These are phyloP conservation scores for Penicillium waksmanii DNA, from an alignment of 495 filamentous ascomycete genomes.

Conservation along the genomic window DNA sequence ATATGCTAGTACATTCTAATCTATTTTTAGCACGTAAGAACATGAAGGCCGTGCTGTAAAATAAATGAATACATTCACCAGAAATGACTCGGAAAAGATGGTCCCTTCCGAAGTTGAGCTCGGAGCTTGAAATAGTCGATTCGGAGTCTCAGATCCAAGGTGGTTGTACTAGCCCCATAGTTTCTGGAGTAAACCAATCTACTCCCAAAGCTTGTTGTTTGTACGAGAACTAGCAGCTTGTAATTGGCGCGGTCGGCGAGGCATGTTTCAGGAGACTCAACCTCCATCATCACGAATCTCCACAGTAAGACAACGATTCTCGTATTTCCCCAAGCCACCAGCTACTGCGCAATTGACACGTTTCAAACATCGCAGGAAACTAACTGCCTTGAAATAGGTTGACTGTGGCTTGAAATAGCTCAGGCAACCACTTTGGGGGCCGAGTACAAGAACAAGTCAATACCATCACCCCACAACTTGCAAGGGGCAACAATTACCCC, in stretches of 20 bases:
- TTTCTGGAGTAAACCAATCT: background rate
- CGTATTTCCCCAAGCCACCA: background rate
- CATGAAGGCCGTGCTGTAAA: too few species aligned
- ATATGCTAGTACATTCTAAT: too few species aligned
- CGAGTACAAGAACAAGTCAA: background rate
- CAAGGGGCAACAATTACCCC: background rate
- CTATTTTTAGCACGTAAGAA: too few species aligned
- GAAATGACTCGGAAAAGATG: too few species aligned
- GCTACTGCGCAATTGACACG: background rate
- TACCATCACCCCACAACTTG: too few species aligned
- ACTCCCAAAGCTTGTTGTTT: background rate
- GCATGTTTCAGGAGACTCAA: background rate
- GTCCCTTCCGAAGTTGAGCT: background rate
- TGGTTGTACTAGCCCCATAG: too few species aligned
- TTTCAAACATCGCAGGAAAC: background rate
- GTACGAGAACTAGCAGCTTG: constrained; percentile 7
- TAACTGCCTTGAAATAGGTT: background rate
- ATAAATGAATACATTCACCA: too few species aligned
- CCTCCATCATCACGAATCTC: background rate
- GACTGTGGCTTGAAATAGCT: background rate
- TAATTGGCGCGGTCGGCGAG: constrained; percentile 8
- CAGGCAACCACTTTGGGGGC: background rate
- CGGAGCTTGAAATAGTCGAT: too few species aligned
- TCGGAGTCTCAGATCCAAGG: too few species aligned
- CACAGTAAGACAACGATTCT: background rate